Evolutionary conservation across 305 asterid genomes (phyloP), one percentile per base, ranked within the genome.

Genomic region (Fraxinus nigra): DNA sequence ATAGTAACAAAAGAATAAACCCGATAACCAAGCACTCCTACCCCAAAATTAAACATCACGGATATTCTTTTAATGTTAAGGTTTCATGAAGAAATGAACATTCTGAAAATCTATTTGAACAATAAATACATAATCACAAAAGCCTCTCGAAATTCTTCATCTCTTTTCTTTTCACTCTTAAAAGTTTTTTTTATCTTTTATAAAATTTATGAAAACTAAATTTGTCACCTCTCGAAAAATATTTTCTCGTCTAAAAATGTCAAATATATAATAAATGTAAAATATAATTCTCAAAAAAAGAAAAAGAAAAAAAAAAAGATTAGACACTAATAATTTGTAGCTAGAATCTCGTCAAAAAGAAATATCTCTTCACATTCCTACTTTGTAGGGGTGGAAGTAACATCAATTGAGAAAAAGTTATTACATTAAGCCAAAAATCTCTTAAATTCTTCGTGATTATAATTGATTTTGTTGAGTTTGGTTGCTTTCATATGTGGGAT

Each of bases 341-440:
- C 32, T 18, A 22, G 70, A 59, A 20, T 30, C 16, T 76, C 51
- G 37, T 20, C n/a, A 22, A 54, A 67, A 79, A 14, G 61, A 72
- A 70, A 72, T 6, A 67, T 80, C 70, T 51, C 9, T 80, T 83
- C 81, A 80, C 56, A 76, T 82, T 84, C 87, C 89, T 82, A 80
- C 43, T 77, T 84, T 80, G 79, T 84, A 67, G 89, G 87, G 86
- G 89, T 86, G 83, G 84, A 82, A 79, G 37, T 43, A 72, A 67
- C 75, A 56, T 63, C 33, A 72, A 9, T 32, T 78, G 84, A 79
- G 59, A 78, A 72, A 61, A 59, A 38, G 63, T 54, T 75, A 79
- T 78, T 35, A 35, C 40, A 35, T 81, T 81, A 79, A 81, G 69
- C 84, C 82, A 76, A 38, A 26, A 30, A 6, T 11, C 72, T 32